These are phyloP conservation scores for Proteromonas lacertae DNA, from an alignment of 352 stramenopile genomes.

Conservation along the genomic window DNA sequence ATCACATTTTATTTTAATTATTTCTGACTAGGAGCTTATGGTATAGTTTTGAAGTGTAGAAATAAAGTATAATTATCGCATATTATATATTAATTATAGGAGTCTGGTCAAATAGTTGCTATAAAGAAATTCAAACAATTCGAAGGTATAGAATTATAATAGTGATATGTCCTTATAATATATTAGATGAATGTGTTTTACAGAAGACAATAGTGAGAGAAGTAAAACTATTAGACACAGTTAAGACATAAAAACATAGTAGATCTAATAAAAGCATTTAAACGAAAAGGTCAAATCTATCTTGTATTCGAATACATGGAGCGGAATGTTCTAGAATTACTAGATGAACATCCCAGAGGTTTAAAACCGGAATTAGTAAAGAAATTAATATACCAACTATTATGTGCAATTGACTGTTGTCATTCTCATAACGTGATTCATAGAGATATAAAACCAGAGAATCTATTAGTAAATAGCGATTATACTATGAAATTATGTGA, in stretches of 20 bases:
- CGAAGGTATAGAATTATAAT: no score
- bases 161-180: no score
- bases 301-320: constrained; percentile 30
- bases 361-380: constrained; percentile 16
- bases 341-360: constrained; percentile 39
- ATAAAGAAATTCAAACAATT: no score
- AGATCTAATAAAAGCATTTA: constrained; percentile 20
- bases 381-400: constrained; percentile 26
- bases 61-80: no score
- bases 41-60: no score
- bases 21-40: no score
- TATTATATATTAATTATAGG: no score
- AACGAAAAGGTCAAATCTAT: constrained; percentile 24
- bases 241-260: constrained; percentile 25
- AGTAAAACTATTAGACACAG: constrained; percentile 12
- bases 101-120: no score
- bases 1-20: no score
- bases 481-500: constrained; percentile 28
- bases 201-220: constrained; percentile 38
- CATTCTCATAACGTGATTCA: no score
- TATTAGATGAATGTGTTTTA: constrained; percentile 39
- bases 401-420: constrained; percentile 17
- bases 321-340: constrained; percentile 24
- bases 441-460: no score
- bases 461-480: background rate